Percentiles rank a stretch among this genome's conserved stretches.
Conservation (phyloP, 2,329 filamentous ascomycete species). For the Cladophialophora bantiana region DNA sequence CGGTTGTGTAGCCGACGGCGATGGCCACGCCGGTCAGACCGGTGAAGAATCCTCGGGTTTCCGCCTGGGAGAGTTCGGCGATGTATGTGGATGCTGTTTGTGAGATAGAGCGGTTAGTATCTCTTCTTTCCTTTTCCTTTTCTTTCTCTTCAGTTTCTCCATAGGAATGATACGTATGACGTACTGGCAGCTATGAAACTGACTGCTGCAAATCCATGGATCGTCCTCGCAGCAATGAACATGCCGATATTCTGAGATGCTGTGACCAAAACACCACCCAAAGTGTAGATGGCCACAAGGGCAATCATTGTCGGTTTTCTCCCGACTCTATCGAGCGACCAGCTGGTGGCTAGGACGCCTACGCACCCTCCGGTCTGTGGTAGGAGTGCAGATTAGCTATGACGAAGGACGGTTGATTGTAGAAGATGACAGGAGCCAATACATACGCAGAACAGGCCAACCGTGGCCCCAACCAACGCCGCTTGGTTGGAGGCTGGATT, state of each 20-base stretch:
- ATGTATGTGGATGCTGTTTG: conserved; percentile 12
- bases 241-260: conserved; percentile 12
- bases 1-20: conserved; percentile 14
- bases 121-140: too few species aligned
- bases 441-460: conserved; percentile 17
- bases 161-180: background rate
- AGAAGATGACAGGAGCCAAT: background rate
- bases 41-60: conserved; percentile 12
- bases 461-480: conserved; percentile 3
- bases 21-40: conserved; percentile 15
- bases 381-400: background rate
- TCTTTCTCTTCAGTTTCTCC: too few species aligned
- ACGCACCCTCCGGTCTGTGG: conserved; percentile 10
- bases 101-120: background rate
- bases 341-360: conserved; percentile 11
- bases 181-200: conserved; percentile 6
- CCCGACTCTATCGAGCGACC: conserved; percentile 8
- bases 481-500: conserved; percentile 1
- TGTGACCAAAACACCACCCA: conserved; percentile 11
- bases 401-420: background rate
- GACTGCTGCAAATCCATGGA: conserved; percentile 11
- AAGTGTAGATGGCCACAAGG: conserved; percentile 5
- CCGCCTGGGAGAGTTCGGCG: conserved; percentile 15
- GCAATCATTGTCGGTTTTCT: conserved; percentile 8
- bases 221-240: conserved; percentile 14